These are phyloP conservation scores for Balansia obtecta DNA, from an alignment of 2,329 filamentous ascomycete genomes.

Conservation along the genomic window DNA sequence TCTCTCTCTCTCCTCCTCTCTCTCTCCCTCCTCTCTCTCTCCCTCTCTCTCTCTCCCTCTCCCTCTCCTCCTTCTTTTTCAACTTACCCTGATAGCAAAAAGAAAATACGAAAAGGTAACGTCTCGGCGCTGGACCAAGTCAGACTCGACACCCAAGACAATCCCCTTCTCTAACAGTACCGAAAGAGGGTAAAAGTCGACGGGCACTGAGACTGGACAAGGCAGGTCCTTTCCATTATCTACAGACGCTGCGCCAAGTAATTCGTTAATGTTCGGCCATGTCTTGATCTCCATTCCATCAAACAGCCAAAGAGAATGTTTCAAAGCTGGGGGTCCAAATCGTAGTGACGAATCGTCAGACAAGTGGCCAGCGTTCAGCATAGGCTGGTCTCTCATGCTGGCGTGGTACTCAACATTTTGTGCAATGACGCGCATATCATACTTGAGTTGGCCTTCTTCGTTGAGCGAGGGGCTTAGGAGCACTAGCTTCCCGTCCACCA, in stretches of 20 bases:
- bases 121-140: slow-evolving; percentile 85
- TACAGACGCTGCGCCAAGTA: slow-evolving; percentile 57
- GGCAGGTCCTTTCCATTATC: slow-evolving; percentile 60
- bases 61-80: too few species aligned
- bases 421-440: slow-evolving; percentile 94
- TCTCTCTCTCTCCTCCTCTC: too few species aligned
- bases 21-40: too few species aligned
- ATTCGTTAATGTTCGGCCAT: slow-evolving; percentile 81
- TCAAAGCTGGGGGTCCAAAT: slow-evolving; percentile 38
- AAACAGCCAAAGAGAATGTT: slow-evolving; percentile 90
- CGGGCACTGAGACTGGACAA: slow-evolving; percentile 59
- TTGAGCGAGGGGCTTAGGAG: slow-evolving; percentile 78
- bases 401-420: slow-evolving; percentile 95
- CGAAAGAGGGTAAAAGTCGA: slow-evolving; percentile 95
- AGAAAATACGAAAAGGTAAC: slow-evolving; percentile 83
- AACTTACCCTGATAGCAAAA: slow-evolving; percentile 68
- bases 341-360: slow-evolving; percentile 13
- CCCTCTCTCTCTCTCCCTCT: neutral
- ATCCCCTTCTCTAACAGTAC: slow-evolving; percentile 82
- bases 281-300: slow-evolving; percentile 75
- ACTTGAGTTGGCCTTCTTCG: slow-evolving; percentile 76
- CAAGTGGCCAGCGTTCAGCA: slow-evolving; percentile 20
- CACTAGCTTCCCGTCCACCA: slow-evolving; percentile 96
- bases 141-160: slow-evolving; percentile 79
- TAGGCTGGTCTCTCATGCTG: slow-evolving; percentile 74